Evolutionary conservation across 495 filamentous ascomycete genomes (phyloP), one percentile per base, ranked within the genome.

Genomic region (Talaromyces liani): DNA sequence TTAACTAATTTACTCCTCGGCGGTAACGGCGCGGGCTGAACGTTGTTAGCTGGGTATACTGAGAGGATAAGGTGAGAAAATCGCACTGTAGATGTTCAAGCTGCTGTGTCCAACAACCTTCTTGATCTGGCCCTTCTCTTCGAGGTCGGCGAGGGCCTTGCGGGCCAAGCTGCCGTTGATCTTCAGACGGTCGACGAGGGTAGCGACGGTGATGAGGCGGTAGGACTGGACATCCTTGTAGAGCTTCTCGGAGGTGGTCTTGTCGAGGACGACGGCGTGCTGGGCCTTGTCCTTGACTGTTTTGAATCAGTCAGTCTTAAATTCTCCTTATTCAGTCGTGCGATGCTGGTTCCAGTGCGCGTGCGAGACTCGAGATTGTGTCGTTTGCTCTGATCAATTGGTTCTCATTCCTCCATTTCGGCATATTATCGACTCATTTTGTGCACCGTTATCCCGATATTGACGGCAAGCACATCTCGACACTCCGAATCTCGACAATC

Each of bases 201-300:
- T 92, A 70, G 95, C 91, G 74, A 98, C 91, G 72, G 95, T 99
- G 85, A 99, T 91, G 80, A 99, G 92, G 72, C 95, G 92, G 90
- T 97, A 99, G 65, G 95, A 96, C 81, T 98, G 94, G 69, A 99
- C 95, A 85, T 97, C 93, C 84, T 97, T 97, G 84, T 94, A 87
- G 75, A 84, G 80, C 74, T 87, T 87, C 78, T 88, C 85, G 65
- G 77, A 76, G 75, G 81, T 85, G 71, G 74, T 63, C 80, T 88
- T 89, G 76, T 89, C 87, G 79, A 89, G 84, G 75, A 89, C 78
- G 70, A 89, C 87, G 76, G 87, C 91, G 86, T 99, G 95, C 80
- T 98, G 89, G 79, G 95, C 93, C 91, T 99, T 99, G 87, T 99
- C 95, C 93, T 99, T 99, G 83, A 99, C 95, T 97, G 65, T 58